These are phyloP conservation scores for Clarireedia paspali DNA, from an alignment of 2,329 filamentous ascomycete genomes.

Conservation along the genomic window DNA sequence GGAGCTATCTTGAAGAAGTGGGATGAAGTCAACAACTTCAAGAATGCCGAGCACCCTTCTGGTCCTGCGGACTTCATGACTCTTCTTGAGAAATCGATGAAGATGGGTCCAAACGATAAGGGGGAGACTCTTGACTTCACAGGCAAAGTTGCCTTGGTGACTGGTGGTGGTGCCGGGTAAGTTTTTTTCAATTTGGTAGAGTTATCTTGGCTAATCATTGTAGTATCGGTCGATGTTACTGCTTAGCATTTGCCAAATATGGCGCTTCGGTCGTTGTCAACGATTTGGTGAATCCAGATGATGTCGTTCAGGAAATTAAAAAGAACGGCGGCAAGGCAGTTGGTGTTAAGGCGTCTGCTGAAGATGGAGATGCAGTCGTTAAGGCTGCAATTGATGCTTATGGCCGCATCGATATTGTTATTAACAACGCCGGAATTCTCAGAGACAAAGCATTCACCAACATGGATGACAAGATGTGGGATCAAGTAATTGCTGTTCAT, in stretches of 20 bases:
- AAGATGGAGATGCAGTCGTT: conserved; percentile 85
- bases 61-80: conserved; percentile 84
- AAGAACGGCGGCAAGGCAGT: conserved; percentile 82
- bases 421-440: conserved; percentile 98
- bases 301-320: conserved; percentile 86
- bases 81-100: conserved; percentile 75
- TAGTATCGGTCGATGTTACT: conserved; percentile 84
- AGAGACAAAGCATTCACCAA: conserved; percentile 97
- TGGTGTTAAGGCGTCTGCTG: conserved; percentile 86
- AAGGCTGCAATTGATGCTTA: conserved; percentile 91
- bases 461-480: conserved; percentile 93
- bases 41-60: conserved; percentile 70
- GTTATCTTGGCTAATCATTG: not conserved
- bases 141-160: conserved; percentile 79
- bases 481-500: conserved; percentile 87
- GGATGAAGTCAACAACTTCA: conserved; percentile 82
- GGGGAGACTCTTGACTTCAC: conserved; percentile 73
- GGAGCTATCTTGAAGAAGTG: conserved; percentile 84
- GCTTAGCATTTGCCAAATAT: conserved; percentile 75
- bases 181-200: conserved; percentile 17
- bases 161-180: conserved; percentile 75
- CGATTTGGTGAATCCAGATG: conserved; percentile 87
- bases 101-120: conserved; percentile 63
- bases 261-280: conserved; percentile 89
- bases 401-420: conserved; percentile 85